These are phyloP conservation scores for Nemania diffusa DNA, from an alignment of 2,329 filamentous ascomycete genomes.

Conservation along the genomic window DNA sequence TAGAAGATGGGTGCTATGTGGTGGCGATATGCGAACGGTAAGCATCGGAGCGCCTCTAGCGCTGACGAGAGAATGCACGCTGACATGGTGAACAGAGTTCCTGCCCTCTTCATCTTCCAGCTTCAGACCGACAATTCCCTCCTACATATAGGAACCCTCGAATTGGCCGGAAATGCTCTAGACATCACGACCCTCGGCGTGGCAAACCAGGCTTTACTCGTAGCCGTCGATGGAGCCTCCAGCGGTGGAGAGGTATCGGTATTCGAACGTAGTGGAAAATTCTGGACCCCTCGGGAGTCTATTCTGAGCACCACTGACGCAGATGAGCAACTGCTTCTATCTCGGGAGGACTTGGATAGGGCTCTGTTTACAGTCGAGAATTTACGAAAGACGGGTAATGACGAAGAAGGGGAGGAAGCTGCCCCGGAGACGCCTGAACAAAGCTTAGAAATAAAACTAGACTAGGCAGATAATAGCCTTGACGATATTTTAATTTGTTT, in stretches of 20 bases:
- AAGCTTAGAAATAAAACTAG: conserved; percentile 9
- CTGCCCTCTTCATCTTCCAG: conserved; percentile 74
- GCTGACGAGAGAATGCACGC: conserved; percentile 26
- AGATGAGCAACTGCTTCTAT: conserved; percentile 31
- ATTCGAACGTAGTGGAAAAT: conserved; percentile 35
- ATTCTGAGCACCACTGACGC: conserved; percentile 21
- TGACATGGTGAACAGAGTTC: conserved; percentile 53
- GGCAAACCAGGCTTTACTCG: conserved; percentile 44
- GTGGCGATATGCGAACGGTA: conserved; percentile 59
- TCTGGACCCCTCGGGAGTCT: conserved; percentile 30
- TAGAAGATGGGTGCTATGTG: conserved; percentile 47
- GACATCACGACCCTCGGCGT: conserved; percentile 54
- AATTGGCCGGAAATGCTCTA: conserved; percentile 73
- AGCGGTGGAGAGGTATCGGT: conserved; percentile 39
- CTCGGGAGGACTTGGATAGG: conserved; percentile 45
- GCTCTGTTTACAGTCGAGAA: conserved; percentile 47
- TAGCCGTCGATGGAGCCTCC: conserved; percentile 53
- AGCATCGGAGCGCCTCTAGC: conserved; percentile 40
- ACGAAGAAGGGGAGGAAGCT: conserved; percentile 38
- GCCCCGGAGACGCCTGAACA: conserved; percentile 16
- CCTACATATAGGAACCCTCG: conserved; percentile 60
- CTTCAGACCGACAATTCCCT: conserved; percentile 63
- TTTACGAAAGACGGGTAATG: conserved; percentile 48
- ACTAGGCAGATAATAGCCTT: not conserved
- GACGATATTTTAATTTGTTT: not conserved